These are phyloP conservation scores for Globisporangium cylindrosporum DNA, from an alignment of 352 stramenopile species.

Conservation along the genomic window DNA sequence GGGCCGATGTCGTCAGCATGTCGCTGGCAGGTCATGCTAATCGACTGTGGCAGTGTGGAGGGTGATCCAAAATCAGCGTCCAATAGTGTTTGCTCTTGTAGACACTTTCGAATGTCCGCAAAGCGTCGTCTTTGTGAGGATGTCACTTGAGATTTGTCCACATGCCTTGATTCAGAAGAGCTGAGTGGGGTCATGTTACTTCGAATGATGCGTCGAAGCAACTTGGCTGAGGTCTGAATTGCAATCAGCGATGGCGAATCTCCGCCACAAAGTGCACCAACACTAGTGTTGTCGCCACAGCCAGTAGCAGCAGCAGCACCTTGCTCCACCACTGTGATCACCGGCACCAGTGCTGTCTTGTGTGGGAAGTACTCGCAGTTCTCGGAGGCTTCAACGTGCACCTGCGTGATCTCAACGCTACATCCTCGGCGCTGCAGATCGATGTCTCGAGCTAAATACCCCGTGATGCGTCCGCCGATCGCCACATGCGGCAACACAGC, in stretches of 20 bases:
- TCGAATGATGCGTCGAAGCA: conserved; percentile 4
- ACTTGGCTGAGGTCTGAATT: neutral
- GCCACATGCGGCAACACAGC: conserved; percentile 41
- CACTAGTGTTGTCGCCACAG: neutral
- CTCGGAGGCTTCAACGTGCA: conserved; percentile 34
- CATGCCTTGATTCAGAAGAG: neutral
- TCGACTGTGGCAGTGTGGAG: neutral
- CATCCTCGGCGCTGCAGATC: conserved; percentile 49
- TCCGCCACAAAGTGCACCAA: neutral
- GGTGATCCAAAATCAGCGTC: neutral
- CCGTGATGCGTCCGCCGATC: conserved; percentile 50
- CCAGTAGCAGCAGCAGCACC: neutral
- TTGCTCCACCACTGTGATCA: conserved; percentile 53
- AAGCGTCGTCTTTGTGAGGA: conserved; percentile 10
- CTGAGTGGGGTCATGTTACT: neutral
- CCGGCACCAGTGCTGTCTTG: conserved; percentile 50
- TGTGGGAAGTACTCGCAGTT: conserved; percentile 73
- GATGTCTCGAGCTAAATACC: conserved; percentile 59
- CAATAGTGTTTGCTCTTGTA: conserved; percentile 5
- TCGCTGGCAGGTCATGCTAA: neutral
- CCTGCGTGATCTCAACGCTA: conserved; percentile 21
- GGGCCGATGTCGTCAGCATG: too few species aligned
- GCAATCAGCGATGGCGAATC: neutral
- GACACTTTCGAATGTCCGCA: conserved; percentile 15
- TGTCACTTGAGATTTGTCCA: neutral